Percentiles rank a stretch among this genome's conserved stretches.
phyloP scores from a whole-genome alignment of 768 basidiomycete genomes.

The Postia placenta region DNA sequence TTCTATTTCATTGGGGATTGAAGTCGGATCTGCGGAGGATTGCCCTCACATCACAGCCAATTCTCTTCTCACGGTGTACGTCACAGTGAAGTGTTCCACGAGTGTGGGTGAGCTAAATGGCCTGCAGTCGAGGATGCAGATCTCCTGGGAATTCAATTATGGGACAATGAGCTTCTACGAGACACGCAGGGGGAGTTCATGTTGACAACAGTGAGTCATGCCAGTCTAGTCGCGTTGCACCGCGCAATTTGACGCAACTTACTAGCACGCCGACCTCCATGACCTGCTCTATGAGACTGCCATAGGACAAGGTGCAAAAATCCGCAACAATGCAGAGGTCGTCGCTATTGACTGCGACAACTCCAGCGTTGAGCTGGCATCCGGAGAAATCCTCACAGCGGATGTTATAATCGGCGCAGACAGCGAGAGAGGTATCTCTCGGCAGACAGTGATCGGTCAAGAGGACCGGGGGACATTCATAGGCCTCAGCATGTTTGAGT shows the following conservation, averaged over 20 bases:
- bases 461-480: slow-evolving; percentile 10
- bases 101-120: neutral
- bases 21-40: slow-evolving; percentile 18
- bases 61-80: slow-evolving; percentile 22
- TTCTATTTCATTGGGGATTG: slow-evolving; percentile 32
- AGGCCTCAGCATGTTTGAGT: slow-evolving; percentile 24
- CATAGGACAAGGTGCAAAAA: slow-evolving; percentile 18
- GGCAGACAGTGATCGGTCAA: slow-evolving; percentile 12
- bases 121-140: slow-evolving; percentile 22
- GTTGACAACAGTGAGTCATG: slow-evolving; percentile 22
- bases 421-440: slow-evolving; percentile 22
- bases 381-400: slow-evolving; percentile 25
- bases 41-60: slow-evolving; percentile 14
- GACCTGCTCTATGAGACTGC: slow-evolving; percentile 26
- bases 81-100: neutral
- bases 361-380: slow-evolving; percentile 21
- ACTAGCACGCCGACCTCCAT: slow-evolving; percentile 28
- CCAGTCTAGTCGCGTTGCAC: too few species aligned
- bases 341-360: slow-evolving; percentile 15
- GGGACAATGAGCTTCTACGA: slow-evolving; percentile 23
- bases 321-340: slow-evolving; percentile 24
- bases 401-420: slow-evolving; percentile 34
- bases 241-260: too few species aligned
- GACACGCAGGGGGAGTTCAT: slow-evolving; percentile 27
- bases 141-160: slow-evolving; percentile 24